These are phyloP conservation scores for Fusarium compactum DNA, from an alignment of 2,329 filamentous ascomycete species.

Conservation along the genomic window DNA sequence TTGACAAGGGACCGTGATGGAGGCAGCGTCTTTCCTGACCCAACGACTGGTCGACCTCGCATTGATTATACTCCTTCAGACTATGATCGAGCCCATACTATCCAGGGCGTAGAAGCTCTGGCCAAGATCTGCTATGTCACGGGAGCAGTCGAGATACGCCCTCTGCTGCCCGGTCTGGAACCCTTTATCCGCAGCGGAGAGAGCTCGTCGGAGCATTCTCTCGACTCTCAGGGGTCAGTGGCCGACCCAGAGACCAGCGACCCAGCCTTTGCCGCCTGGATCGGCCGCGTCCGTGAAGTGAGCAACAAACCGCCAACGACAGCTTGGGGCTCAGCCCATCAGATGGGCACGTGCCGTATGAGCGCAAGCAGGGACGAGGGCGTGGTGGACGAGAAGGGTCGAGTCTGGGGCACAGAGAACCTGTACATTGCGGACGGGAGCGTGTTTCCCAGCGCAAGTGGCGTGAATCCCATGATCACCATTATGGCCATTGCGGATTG, in stretches of 20 bases:
- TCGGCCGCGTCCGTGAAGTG: constrained; percentile 61
- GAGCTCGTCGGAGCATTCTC: constrained; percentile 33
- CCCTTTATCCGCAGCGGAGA: constrained; percentile 65
- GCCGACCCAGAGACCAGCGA: constrained; percentile 66
- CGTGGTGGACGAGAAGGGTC: constrained; percentile 69
- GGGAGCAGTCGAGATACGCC: constrained; percentile 84
- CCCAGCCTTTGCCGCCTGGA: constrained; percentile 71
- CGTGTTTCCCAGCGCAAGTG: constrained; percentile 80
- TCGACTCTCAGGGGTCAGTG: constrained; percentile 31
- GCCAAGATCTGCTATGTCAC: constrained; percentile 82
- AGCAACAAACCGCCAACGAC: constrained; percentile 64
- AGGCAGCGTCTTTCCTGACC: constrained; percentile 80
- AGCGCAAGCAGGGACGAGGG: constrained; percentile 63
- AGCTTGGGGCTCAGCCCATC: constrained; percentile 78
- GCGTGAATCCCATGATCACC: constrained; percentile 86
- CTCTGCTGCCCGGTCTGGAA: constrained; percentile 70
- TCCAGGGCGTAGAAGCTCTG: constrained; percentile 78
- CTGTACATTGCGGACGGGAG: constrained; percentile 81
- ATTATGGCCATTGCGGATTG: constrained; percentile 77
- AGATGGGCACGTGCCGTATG: constrained; percentile 86
- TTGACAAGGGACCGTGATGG: constrained; percentile 81
- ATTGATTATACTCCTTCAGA: constrained; percentile 78
- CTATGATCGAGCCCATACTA: constrained; percentile 77
- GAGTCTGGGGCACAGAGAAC: constrained; percentile 73
- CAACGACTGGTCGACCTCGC: constrained; percentile 71